Conservation (phyloP, 2,329 filamentous ascomycete species). For the Ophiosphaerella herpotricha region DNA sequence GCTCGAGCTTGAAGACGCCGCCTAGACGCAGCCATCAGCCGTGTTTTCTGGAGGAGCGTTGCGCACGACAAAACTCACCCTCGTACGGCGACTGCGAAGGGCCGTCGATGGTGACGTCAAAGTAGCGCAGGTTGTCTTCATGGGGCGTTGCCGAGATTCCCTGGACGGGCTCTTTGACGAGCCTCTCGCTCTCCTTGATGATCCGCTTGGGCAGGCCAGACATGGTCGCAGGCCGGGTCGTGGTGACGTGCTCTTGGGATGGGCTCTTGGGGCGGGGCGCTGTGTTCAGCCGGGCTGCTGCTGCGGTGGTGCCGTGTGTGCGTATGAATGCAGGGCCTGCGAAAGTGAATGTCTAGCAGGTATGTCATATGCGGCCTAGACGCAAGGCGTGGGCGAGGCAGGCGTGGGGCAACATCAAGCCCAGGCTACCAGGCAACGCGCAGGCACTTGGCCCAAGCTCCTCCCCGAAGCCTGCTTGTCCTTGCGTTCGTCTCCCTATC, state of each 20-base stretch:
- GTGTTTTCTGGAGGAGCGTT: not conserved
- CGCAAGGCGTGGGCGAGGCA: no score
- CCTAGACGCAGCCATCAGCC: constrained; percentile 49
- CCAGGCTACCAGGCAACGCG: not conserved
- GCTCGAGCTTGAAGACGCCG: constrained; percentile 93
- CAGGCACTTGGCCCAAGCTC: not conserved
- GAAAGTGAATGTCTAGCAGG: no score
- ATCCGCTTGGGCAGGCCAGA: constrained; percentile 88
- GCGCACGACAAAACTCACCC: constrained; percentile 60
- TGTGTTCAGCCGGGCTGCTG: no score
- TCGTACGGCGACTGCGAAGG: constrained; percentile 93
- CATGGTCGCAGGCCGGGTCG: constrained; percentile 39
- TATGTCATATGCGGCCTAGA: no score
- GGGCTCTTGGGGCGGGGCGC: no score
- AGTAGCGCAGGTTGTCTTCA: constrained; percentile 96
- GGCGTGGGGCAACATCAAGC: not conserved
- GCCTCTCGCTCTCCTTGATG: constrained; percentile 95
- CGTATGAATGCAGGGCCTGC: no score
- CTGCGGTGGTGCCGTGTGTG: no score
- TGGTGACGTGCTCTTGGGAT: no score
- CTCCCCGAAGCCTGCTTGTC: not conserved
- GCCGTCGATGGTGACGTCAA: constrained; percentile 95
- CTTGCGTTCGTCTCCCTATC: not conserved
- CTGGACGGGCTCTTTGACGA: constrained; percentile 94
- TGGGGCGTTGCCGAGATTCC: constrained; percentile 96